Percentiles rank a stretch among this genome's conserved stretches.
Evolutionary conservation across 345 rosid genomes (phyloP).

Genomic region (Bretschneidera sinensis): DNA sequence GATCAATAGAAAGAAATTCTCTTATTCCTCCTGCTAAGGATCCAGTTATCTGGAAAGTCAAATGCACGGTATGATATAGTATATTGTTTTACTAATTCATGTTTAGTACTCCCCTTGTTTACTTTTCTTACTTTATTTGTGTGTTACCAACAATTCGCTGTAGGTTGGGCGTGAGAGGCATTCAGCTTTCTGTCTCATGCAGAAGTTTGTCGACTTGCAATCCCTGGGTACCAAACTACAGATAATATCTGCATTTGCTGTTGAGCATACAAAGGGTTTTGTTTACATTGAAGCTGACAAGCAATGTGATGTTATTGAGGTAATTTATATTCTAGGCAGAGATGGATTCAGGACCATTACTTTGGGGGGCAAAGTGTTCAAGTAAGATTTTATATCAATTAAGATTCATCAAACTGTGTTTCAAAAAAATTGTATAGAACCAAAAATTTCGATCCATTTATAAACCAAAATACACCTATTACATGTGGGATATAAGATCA

Average conservation of each 20-base stretch:
- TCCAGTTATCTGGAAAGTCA: constrained; percentile 85
- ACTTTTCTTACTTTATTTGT: background rate
- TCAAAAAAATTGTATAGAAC: too few species aligned
- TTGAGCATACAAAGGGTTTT: constrained; percentile 78
- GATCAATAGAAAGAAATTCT: constrained; percentile 48
- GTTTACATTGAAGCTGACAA: constrained; percentile 76
- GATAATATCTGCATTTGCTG: constrained; percentile 66
- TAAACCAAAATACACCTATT: too few species aligned
- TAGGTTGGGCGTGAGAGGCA: constrained; percentile 84
- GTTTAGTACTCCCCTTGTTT: background rate
- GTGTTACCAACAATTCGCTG: constrained; percentile 17
- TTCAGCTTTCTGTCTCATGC: constrained; percentile 86
- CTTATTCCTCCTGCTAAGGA: constrained; percentile 43
- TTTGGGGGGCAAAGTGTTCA: too few species aligned
- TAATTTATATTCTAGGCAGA: too few species aligned
- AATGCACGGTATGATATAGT: constrained; percentile 69
- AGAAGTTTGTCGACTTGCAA: constrained; percentile 77
- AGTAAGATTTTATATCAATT: too few species aligned
- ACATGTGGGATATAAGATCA: too few species aligned
- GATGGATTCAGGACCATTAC: too few species aligned
- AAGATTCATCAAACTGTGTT: too few species aligned
- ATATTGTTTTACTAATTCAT: too few species aligned
- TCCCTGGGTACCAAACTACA: constrained; percentile 53
- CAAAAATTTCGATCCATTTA: too few species aligned
- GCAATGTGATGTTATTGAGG: constrained; percentile 71